Evolutionary conservation across 495 filamentous ascomycete species (phyloP), one percentile per base, ranked within the genome.

Genomic region (Neurospora pannonica): DNA sequence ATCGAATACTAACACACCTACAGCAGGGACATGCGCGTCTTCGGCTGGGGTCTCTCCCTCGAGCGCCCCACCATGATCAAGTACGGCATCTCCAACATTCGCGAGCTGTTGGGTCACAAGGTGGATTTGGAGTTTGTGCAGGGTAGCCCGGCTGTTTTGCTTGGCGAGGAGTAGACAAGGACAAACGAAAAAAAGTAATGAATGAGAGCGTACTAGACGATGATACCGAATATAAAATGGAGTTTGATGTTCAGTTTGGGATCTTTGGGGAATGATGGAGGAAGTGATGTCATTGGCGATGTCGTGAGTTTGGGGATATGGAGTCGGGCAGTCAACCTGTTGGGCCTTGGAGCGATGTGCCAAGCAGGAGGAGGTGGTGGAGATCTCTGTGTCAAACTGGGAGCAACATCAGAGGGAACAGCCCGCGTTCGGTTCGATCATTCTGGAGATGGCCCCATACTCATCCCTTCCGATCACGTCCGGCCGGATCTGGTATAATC

Each of bases 51-150:
- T 31, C 84, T 97, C 82, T 93, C 89, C 85, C 82, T 98, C 81
- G 95, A 98, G 87, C 84, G 96, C 78, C 96, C 96, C 69, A 99
- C 96, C 10, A 99, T 98, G 96, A 99, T 99, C 79, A 96, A 97
- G 80, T 96, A 95, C 78, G 91, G 87, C 70, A 93, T 95, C 88
- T 85, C 84, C 72, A 96, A 96, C 79, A 96, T 96, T 77, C 90
- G 93, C 80, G 93, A 95, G 82, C 85, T 97, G 72, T 84, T 96
- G 48, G 93, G 93, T 8, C 93, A 96, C 83, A 93, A 94, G 81
- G 91, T 95, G 67, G 91, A 96, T 80, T 84, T 96, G 74, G 88
- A 90, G 79, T 92, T 95, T 81, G 90, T 96, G 70, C 90, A 95
- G 83, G 90, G 85, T 74, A 95, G 93, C 81, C 90, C 92, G n/a